phyloP scores from a whole-genome alignment of 2,329 filamentous ascomycete species.

The Ceratocystis alfenasii region DNA sequence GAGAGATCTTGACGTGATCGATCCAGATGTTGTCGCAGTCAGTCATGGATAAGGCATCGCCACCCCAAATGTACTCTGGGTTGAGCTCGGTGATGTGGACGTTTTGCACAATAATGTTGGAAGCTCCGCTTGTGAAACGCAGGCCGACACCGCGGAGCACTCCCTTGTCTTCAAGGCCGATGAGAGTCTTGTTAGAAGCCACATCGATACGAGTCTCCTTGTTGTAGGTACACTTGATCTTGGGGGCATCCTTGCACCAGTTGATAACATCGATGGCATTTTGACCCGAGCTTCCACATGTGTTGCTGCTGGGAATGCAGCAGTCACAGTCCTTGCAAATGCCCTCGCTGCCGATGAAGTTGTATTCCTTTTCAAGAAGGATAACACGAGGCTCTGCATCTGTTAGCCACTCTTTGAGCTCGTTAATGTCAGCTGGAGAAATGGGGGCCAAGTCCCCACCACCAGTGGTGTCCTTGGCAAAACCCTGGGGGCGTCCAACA shows the following conservation, averaged over 20 bases:
- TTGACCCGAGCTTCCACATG: not conserved
- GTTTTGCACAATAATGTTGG: conserved; percentile 33
- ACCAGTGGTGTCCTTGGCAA: conserved; percentile 36
- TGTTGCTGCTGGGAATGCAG: not conserved
- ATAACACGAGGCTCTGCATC: conserved; percentile 30
- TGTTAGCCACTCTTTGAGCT: conserved; percentile 31
- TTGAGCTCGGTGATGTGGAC: conserved; percentile 27
- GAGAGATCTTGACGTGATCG: conserved; percentile 32
- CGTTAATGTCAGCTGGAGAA: conserved; percentile 34
- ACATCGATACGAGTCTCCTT: conserved; percentile 29
- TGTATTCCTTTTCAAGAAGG: conserved; percentile 29
- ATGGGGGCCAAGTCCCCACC: conserved; percentile 37
- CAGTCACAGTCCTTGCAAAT: not conserved
- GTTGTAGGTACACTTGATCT: conserved; percentile 27
- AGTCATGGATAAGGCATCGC: conserved; percentile 30
- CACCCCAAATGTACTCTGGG: conserved; percentile 32
- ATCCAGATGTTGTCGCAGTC: conserved; percentile 30
- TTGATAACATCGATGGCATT: conserved; percentile 23
- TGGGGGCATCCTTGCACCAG: conserved; percentile 26
- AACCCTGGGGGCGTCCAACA: conserved; percentile 28
- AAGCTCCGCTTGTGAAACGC: conserved; percentile 28
- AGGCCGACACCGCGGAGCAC: conserved; percentile 35
- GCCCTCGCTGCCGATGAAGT: conserved; percentile 26
- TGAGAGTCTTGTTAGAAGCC: conserved; percentile 32
- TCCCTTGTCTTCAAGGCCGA: conserved; percentile 31